A percentile compares a stretch with the other conserved stretches of the same genome.
phyloP scores from a whole-genome alignment of 1,284 basidiomycete species.

The Cutaneotrichosporon cavernicola region DNA sequence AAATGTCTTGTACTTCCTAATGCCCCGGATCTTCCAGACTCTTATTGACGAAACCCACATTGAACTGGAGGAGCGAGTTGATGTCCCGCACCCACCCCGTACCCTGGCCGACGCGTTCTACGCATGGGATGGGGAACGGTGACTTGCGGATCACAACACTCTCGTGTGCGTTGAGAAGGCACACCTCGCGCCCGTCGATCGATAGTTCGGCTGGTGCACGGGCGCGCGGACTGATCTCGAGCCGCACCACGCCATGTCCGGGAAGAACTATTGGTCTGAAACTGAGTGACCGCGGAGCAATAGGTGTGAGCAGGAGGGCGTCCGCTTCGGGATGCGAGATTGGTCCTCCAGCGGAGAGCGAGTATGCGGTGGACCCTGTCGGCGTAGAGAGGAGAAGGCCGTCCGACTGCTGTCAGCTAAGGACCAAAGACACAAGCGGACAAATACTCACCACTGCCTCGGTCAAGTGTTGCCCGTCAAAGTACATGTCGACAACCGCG shows the following conservation, averaged over 20 bases:
- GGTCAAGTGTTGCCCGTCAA: conserved; percentile 93
- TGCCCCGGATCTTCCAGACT: conserved; percentile 23
- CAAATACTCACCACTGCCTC: conserved; percentile 77
- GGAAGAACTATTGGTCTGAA: conserved; percentile 92
- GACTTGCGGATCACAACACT: conserved; percentile 82
- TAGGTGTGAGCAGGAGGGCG: conserved; percentile 87
- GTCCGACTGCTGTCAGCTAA: conserved; percentile 65
- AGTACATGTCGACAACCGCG: conserved; percentile 89
- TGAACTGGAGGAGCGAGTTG: conserved; percentile 87
- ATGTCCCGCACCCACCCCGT: conserved; percentile 97
- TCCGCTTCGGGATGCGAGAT: conserved; percentile 92
- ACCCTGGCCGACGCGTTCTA: conserved; percentile 79
- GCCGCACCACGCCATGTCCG: conserved; percentile 63
- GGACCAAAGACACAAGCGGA: too few relatives aligned
- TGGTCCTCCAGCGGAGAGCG: conserved; percentile 90
- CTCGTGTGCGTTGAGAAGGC: conserved; percentile 76
- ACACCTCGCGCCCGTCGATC: conserved; percentile 85
- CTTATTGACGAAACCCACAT: conserved; percentile 86
- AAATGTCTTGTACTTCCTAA: neutral
- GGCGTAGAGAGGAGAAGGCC: conserved; percentile 93
- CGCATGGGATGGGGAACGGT: conserved; percentile 86
- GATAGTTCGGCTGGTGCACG: conserved; percentile 84
- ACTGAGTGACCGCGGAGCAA: conserved; percentile 87
- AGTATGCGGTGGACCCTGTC: conserved; percentile 96
- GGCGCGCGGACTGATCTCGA: conserved; percentile 77